Conservation (phyloP, 177 flowering plant genomes). For the Vitis hybrid region DNA sequence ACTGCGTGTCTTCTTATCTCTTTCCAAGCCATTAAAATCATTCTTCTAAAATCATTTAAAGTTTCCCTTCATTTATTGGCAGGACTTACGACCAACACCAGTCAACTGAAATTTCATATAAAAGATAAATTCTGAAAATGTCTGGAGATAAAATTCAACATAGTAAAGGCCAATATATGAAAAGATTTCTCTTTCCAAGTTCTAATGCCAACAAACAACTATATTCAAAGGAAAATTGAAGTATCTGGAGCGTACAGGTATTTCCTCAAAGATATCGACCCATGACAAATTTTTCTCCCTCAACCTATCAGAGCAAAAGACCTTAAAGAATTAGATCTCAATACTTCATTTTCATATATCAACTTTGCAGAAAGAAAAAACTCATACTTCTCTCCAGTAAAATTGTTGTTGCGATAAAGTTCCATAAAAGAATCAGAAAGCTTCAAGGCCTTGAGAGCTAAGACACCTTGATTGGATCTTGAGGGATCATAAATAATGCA, state of each 20-base stretch:
- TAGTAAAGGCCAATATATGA: background rate
- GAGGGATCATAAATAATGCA: slow-evolving; percentile 97
- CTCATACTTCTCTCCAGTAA: slow-evolving; percentile 93
- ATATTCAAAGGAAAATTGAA: background rate
- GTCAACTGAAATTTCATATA: no score
- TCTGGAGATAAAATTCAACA: no score
- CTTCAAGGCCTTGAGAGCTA: slow-evolving; percentile 95
- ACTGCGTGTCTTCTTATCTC: no score
- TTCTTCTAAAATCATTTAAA: no score
- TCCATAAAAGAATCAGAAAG: slow-evolving; percentile 99
- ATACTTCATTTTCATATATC: background rate
- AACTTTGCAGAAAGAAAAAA: slow-evolving; percentile 1
- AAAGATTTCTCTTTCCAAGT: background rate
- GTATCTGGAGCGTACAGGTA: slow-evolving; percentile 65
- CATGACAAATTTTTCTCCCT: slow-evolving; percentile 92
- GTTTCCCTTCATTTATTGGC: no score
- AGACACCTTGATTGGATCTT: slow-evolving; percentile 83
- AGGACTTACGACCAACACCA: no score
- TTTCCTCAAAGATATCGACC: slow-evolving; percentile 99
- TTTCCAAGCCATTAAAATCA: no score
- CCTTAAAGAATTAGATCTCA: slow-evolving; percentile 2
- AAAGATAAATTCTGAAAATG: no score
- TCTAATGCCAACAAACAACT: background rate
- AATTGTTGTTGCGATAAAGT: slow-evolving; percentile 75
- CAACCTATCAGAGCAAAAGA: slow-evolving; percentile 57